Percentiles rank a stretch among this genome's conserved stretches.
Evolutionary conservation across 2,329 filamentous ascomycete species (phyloP).

Genomic region (Pseudodiploospora longispora): DNA sequence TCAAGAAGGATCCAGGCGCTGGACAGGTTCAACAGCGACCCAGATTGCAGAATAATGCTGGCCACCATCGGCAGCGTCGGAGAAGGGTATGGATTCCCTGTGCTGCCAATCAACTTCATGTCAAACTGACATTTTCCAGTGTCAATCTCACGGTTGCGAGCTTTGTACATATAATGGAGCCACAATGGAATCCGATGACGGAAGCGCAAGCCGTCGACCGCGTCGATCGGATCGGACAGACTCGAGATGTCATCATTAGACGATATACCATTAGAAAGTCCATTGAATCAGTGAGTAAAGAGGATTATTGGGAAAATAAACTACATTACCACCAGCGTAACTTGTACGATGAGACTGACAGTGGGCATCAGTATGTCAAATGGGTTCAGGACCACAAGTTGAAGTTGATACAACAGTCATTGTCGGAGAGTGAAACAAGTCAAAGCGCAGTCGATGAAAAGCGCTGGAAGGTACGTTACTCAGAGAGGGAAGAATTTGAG

Average conservation of each 20-base stretch:
- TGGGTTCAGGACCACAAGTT: too few species aligned
- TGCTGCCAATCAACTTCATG: constrained; percentile 1
- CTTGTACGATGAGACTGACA: too few species aligned
- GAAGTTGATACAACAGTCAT: too few species aligned
- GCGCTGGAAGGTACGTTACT: too few species aligned
- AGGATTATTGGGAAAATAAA: too few species aligned
- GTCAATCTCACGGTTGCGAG: constrained; percentile 22
- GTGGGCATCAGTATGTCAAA: too few species aligned
- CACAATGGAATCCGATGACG: constrained; percentile 26
- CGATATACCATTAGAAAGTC: constrained; percentile 17
- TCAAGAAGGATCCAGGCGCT: constrained; percentile 7
- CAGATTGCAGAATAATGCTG: constrained; percentile 18
- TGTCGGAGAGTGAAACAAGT: too few species aligned
- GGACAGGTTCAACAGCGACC: constrained; percentile 9
- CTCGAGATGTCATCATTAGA: constrained; percentile 16
- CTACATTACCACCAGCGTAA: too few species aligned
- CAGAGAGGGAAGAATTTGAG: too few species aligned
- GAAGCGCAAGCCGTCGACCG: constrained; percentile 25
- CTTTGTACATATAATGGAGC: constrained; percentile 23
- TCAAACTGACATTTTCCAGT: constrained; percentile 1
- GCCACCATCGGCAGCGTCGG: constrained; percentile 22
- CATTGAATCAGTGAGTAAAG: too few species aligned
- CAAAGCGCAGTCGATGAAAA: too few species aligned
- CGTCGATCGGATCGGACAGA: constrained; percentile 23
- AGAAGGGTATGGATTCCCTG: constrained; percentile 18